phyloP scores from a whole-genome alignment of 257 asterid genomes.

The Solanum etuberosum region DNA sequence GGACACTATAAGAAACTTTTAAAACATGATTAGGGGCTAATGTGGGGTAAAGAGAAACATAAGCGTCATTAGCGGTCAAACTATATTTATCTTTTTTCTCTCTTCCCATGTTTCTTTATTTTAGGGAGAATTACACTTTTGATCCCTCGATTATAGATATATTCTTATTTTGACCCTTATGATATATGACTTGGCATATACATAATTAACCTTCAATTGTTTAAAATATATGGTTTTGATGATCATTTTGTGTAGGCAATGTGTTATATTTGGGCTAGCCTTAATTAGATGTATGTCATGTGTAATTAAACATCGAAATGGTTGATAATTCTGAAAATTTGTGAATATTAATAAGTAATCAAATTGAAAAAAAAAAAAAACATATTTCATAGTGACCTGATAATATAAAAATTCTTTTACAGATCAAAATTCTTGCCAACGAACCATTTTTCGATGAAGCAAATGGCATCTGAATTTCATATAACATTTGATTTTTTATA shows the following conservation, averaged over 20 bases:
- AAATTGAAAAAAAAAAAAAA: not conserved
- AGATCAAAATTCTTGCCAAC: not conserved
- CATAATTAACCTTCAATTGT: not conserved
- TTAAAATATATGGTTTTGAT: not conserved
- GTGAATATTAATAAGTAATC: not conserved
- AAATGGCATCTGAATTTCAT: no score
- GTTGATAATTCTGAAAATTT: not conserved
- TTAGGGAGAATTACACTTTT: not conserved
- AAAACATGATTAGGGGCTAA: not conserved
- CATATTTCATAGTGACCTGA: not conserved
- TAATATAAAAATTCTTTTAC: not conserved
- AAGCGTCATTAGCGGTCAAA: conserved; percentile 3
- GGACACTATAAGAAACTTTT: not conserved
- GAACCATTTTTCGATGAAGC: no score
- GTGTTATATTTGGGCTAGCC: not conserved
- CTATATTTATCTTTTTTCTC: not conserved
- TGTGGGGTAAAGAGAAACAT: conserved; percentile 3
- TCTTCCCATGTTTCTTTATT: not conserved
- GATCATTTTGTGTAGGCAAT: not conserved
- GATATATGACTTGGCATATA: not conserved
- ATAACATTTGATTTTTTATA: no score
- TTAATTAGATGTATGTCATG: not conserved
- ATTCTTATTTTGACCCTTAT: not conserved
- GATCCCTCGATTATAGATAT: not conserved
- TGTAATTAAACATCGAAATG: not conserved